Evolutionary conservation across 768 basidiomycete species (phyloP).

Genomic region (Mycena leptocephala): DNA sequence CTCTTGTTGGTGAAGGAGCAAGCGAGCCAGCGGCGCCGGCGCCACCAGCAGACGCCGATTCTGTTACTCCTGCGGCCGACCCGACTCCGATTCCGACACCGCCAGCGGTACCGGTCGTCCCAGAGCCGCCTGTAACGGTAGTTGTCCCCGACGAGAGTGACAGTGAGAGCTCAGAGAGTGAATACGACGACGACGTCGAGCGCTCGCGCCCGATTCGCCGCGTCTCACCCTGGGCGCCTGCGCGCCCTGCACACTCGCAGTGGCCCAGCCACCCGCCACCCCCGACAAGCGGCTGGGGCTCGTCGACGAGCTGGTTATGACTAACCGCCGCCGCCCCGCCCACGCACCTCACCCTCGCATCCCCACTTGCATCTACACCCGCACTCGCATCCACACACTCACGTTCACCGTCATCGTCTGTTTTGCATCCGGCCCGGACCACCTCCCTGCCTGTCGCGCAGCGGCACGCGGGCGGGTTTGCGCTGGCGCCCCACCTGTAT

Average conservation of each 20-base stretch:
- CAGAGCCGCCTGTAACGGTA: no score
- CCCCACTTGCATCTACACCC: not conserved
- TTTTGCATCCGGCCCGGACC: not conserved
- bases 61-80: no score
- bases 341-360: not conserved
- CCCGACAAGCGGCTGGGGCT: constrained; percentile 10
- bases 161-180: constrained; percentile 47
- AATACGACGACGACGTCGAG: constrained; percentile 58
- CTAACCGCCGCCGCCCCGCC: not conserved
- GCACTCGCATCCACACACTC: not conserved
- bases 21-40: not conserved
- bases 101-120: not conserved
- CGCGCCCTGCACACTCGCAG: constrained; percentile 21
- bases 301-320: constrained; percentile 28
- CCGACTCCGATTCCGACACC: no score
- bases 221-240: constrained; percentile 46
- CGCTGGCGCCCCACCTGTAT: constrained; percentile 52
- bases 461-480: constrained; percentile 51
- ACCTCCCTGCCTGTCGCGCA: no score
- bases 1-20: not conserved
- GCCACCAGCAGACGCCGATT: not conserved
- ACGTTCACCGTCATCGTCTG: constrained; percentile 10
- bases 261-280: constrained; percentile 26
- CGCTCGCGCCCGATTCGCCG: constrained; percentile 44
- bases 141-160: no score